Evolutionary conservation across 1,284 basidiomycete genomes (phyloP).

Genomic region (Tremellales sp.): DNA sequence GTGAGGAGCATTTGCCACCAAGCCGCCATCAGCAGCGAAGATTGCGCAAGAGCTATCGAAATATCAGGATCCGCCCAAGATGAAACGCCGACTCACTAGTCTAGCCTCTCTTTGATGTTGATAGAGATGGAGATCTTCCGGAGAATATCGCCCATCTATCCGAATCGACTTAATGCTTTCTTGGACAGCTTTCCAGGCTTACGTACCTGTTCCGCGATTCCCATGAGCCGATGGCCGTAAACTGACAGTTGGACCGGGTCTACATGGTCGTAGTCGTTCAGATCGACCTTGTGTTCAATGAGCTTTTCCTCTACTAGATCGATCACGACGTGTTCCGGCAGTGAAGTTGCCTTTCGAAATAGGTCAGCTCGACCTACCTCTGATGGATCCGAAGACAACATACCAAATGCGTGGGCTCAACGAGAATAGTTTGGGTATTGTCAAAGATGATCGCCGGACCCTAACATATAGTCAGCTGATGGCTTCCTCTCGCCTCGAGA

Average conservation of each 20-base stretch:
- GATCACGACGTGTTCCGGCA: conserved; percentile 30
- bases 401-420: conserved; percentile 25
- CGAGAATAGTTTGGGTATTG: conserved; percentile 42
- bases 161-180: not conserved
- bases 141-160: conserved; percentile 51
- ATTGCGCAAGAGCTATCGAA: conserved; percentile 46
- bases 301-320: conserved; percentile 28
- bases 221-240: conserved; percentile 54
- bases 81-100: conserved; percentile 21
- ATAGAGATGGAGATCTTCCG: conserved; percentile 52
- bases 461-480: conserved; percentile 4
- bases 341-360: conserved; percentile 10
- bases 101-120: conserved; percentile 43
- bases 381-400: not conserved
- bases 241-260: conserved; percentile 55
- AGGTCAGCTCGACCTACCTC: not conserved
- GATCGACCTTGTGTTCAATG: conserved; percentile 15
- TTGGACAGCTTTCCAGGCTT: not conserved
- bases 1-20: conserved; percentile 55
- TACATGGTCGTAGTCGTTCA: conserved; percentile 27
- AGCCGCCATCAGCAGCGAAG: conserved; percentile 48
- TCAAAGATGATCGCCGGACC: conserved; percentile 43
- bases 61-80: not conserved
- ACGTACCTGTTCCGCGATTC: conserved; percentile 49
- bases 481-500: not conserved